phyloP scores from a whole-genome alignment of 2,329 filamentous ascomycete species.

The Arachnomyces sp. region DNA sequence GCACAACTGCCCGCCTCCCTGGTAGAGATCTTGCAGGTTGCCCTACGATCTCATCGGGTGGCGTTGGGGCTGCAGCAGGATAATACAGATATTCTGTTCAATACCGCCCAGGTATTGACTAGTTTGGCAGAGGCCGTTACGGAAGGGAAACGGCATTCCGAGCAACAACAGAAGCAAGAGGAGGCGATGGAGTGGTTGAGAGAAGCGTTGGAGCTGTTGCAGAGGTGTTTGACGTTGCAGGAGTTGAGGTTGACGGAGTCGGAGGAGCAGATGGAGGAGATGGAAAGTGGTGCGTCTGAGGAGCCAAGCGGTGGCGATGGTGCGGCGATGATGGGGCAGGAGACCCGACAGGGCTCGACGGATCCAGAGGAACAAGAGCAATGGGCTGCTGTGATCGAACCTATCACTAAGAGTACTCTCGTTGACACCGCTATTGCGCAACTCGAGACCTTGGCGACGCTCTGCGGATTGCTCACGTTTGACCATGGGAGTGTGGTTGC shows the following conservation, averaged over 20 bases:
- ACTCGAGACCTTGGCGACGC: slow-evolving; percentile 46
- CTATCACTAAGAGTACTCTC: slow-evolving; percentile 55
- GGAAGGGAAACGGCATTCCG: slow-evolving; percentile 42
- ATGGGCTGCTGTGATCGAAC: slow-evolving; percentile 60
- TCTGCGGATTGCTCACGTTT: slow-evolving; percentile 42
- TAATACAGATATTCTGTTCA: slow-evolving; percentile 62
- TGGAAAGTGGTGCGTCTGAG: slow-evolving; percentile 20
- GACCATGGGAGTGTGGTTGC: slow-evolving; percentile 39
- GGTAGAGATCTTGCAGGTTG: slow-evolving; percentile 49
- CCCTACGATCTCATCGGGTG: slow-evolving; percentile 55
- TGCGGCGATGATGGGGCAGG: slow-evolving; percentile 9
- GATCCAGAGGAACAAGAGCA: slow-evolving; percentile 42
- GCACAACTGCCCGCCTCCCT: slow-evolving; percentile 48
- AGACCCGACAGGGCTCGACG: slow-evolving; percentile 14
- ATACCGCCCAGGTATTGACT: slow-evolving; percentile 61
- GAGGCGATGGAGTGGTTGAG: slow-evolving; percentile 48
- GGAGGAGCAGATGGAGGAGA: slow-evolving; percentile 35
- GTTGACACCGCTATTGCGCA: slow-evolving; percentile 61
- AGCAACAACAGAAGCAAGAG: slow-evolving; percentile 33
- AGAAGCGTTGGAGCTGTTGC: slow-evolving; percentile 54
- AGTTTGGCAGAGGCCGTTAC: slow-evolving; percentile 54
- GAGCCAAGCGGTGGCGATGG: slow-evolving; percentile 7
- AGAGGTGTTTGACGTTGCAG: slow-evolving; percentile 48
- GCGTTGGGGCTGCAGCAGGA: slow-evolving; percentile 52
- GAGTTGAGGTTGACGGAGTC: slow-evolving; percentile 41